Percentiles rank a stretch among this genome's conserved stretches.
These are phyloP conservation scores for Eucalyptus tenuipes DNA, from an alignment of 345 rosid species.

Conservation along the genomic window DNA sequence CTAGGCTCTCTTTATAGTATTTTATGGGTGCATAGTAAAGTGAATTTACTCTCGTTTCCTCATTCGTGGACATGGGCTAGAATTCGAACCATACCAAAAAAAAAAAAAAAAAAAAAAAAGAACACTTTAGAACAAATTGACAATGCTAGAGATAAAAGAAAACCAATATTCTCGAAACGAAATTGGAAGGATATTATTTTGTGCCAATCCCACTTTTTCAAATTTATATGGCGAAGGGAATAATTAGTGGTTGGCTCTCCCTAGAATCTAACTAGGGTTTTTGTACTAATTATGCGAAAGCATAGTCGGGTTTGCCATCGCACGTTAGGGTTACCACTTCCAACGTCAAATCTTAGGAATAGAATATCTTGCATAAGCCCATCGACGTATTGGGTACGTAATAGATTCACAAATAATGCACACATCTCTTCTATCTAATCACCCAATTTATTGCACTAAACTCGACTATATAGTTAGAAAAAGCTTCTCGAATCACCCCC, in stretches of 20 bases:
- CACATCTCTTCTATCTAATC: not conserved
- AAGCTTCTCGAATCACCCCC: not conserved
- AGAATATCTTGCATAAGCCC: not conserved
- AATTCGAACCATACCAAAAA: not conserved
- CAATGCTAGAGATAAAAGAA: not conserved
- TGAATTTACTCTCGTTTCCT: not conserved
- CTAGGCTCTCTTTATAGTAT: not conserved
- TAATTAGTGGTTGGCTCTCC: not conserved
- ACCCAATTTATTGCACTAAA: not conserved
- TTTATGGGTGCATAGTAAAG: not conserved
- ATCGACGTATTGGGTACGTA: not conserved
- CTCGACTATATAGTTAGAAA: not conserved
- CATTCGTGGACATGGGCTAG: not conserved
- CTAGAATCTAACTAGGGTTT: not conserved
- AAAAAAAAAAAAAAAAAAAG: too few species aligned
- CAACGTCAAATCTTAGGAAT: not conserved
- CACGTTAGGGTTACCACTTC: not conserved
- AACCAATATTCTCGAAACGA: not conserved
- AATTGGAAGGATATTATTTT: not conserved
- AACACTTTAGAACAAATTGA: not conserved
- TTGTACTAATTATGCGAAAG: not conserved
- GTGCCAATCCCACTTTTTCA: not conserved
- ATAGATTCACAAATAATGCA: not conserved
- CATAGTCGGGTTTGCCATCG: not conserved
- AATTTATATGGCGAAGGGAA: not conserved